Base-by-base conservation (phyloP, 1,284 basidiomycete genomes). In the Naganishia liquefaciens region DNA sequence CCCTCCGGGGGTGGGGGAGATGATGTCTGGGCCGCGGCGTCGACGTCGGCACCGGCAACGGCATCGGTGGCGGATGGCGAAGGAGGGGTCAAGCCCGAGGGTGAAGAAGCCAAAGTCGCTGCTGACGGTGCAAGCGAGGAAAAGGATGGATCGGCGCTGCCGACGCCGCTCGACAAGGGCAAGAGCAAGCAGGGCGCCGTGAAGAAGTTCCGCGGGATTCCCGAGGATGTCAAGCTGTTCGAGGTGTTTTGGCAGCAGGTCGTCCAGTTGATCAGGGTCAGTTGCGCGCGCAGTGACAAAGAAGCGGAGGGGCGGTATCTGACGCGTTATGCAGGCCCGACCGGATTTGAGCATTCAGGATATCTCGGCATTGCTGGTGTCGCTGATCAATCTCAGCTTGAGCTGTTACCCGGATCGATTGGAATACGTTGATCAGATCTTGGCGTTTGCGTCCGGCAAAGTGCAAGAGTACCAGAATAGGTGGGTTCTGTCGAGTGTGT, bases 191-290 rank as follows among this genome's bases (percentile, higher is more conserved):
- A 65, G 39, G 69, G 70, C 21, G 60, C 66, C 10, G 67, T 70
- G 30, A 74, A 74, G 65, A 79, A 78, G 77, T 96, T 93, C 81
- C 83, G 93, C 74, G 94, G 94, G 30, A 88, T 97, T 54, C 93
- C 94, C 6, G 89, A 93, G 76, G 85, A 95, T 70, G 93, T 94
- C 39, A 89, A 88, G 73, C 78, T 97, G 61, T 97, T 97, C 69
- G 94, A 97, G 76, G 91, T 97, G 13, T 97, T 97, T 78, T 97
- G 93, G 94, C 88, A 91, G 70, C 94, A 97, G 77, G 90, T 97
- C n/a, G 93, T 96, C 9, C 89, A 94, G 75, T 85, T 97, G 40
- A 93, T 97, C 82, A 93, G 93, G 84, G 92, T 90, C 61, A 54
- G 76, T 64, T 25, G 80, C 40, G 33, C 25, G 23, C 13, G 7